A percentile compares a stretch with the other conserved stretches of the same genome.
Conservation (phyloP, 1,284 basidiomycete species). For the Sphagnurus paluster region DNA sequence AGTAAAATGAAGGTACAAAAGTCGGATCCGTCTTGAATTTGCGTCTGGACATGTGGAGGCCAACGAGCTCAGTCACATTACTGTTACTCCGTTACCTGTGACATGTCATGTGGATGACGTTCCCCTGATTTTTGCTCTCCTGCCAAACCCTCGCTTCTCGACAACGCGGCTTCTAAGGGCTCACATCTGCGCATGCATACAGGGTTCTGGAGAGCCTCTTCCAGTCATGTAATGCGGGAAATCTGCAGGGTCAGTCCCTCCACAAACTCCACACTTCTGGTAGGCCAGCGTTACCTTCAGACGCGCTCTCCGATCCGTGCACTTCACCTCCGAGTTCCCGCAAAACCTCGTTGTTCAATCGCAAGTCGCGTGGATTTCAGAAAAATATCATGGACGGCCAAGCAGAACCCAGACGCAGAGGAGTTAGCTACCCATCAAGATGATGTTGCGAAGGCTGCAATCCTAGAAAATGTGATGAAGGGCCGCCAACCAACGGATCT, state of each 20-base stretch:
- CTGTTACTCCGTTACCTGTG: constrained; percentile 13
- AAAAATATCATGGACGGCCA: constrained; percentile 34
- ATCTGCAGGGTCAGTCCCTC: constrained; percentile 16
- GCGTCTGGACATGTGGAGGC: constrained; percentile 15
- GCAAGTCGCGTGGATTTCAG: constrained; percentile 7
- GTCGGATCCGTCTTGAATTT: not conserved
- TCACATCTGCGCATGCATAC: constrained; percentile 50
- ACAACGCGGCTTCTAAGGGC: constrained; percentile 16
- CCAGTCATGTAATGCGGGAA: constrained; percentile 46
- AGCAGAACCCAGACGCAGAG: constrained; percentile 24
- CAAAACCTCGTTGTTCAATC: constrained; percentile 6
- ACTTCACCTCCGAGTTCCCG: not conserved
- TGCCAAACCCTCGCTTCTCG: constrained; percentile 17
- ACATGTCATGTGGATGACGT: constrained; percentile 17
- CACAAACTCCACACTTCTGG: not conserved
- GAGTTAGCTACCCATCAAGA: constrained; percentile 55
- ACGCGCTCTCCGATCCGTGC: not conserved
- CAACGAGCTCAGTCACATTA: constrained; percentile 10
- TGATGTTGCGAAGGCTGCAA: constrained; percentile 66
- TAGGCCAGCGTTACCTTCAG: constrained; percentile 1
- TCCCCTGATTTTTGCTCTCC: constrained; percentile 19
- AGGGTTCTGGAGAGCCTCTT: constrained; percentile 32
- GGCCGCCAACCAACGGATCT: constrained; percentile 78
- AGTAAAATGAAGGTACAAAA: constrained; percentile 15
- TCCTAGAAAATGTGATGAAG: constrained; percentile 80